Conservation (phyloP, 2,329 filamentous ascomycete genomes). For the Cercospora sp. region DNA sequence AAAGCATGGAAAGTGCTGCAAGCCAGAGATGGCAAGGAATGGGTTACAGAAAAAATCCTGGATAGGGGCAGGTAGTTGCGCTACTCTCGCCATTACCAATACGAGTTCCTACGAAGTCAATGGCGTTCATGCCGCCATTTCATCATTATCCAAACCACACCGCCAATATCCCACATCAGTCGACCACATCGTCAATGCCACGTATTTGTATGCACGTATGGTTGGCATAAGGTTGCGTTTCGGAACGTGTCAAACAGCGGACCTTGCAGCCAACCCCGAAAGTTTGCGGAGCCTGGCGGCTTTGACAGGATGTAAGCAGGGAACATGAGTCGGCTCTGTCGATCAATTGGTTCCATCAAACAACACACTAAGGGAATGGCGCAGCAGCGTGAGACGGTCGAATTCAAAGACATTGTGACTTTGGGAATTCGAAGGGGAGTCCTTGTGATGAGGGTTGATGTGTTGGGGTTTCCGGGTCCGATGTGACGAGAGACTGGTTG, state of each 20-base stretch:
- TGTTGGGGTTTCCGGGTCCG: background rate
- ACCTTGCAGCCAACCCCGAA: conserved; percentile 3
- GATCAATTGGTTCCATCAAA: conserved; percentile 7
- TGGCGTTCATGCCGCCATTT: background rate
- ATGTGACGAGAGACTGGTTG: background rate
- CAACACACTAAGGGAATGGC: conserved; percentile 10
- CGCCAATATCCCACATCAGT: background rate
- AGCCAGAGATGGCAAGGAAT: conserved; percentile 70
- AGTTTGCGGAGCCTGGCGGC: conserved; percentile 1
- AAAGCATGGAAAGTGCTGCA: conserved; percentile 83
- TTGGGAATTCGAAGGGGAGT: conserved; percentile 1
- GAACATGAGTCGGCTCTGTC: background rate
- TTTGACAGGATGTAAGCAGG: conserved; percentile 4
- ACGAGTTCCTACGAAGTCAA: background rate
- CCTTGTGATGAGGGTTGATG: conserved; percentile 7
- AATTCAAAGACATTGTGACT: conserved; percentile 9
- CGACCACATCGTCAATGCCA: background rate
- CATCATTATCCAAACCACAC: background rate
- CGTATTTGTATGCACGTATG: background rate
- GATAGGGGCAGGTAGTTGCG: conserved; percentile 20
- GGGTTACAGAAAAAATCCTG: conserved; percentile 65
- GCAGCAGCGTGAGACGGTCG: conserved; percentile 13
- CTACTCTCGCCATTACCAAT: background rate
- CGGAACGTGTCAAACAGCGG: background rate
- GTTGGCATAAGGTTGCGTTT: background rate